Percentiles rank a stretch among this genome's conserved stretches.
These are phyloP conservation scores for Psilocybe cyanescens DNA, from an alignment of 768 basidiomycete genomes.

Conservation along the genomic window DNA sequence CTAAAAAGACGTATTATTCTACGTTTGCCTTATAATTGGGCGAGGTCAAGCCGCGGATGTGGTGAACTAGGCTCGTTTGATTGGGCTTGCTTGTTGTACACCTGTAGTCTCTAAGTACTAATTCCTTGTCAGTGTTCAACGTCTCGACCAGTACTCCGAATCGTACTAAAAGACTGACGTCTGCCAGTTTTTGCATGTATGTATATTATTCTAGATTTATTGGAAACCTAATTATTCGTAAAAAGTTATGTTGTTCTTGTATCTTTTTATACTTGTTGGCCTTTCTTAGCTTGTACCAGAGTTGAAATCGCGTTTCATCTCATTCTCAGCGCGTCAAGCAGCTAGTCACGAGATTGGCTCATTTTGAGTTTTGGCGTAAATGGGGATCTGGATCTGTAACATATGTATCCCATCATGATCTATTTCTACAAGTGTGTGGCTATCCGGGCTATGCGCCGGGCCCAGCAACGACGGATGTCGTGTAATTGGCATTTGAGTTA, in stretches of 20 bases:
- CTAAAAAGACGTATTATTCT: neutral
- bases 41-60: too few species aligned
- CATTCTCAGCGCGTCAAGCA: neutral
- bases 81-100: too few species aligned
- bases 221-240: too few species aligned
- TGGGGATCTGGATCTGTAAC: neutral
- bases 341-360: neutral
- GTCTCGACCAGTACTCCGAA: neutral
- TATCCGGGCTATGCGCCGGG: constrained; percentile 14
- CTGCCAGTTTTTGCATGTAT: neutral
- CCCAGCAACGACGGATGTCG: constrained; percentile 15
- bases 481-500: constrained; percentile 12
- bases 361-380: neutral
- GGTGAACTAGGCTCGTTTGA: too few species aligned
- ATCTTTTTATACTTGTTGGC: too few species aligned
- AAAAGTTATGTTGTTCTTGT: too few species aligned
- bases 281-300: too few species aligned
- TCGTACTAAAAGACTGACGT: neutral
- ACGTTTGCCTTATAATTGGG: neutral
- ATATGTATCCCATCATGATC: constrained; percentile 14
- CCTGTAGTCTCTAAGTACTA: too few species aligned
- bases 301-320: too few species aligned
- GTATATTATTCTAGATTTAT: neutral
- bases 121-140: neutral
- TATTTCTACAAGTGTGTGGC: constrained; percentile 16